These are phyloP conservation scores for Ganoderma boninense DNA, from an alignment of 1,284 basidiomycete genomes.

Conservation along the genomic window DNA sequence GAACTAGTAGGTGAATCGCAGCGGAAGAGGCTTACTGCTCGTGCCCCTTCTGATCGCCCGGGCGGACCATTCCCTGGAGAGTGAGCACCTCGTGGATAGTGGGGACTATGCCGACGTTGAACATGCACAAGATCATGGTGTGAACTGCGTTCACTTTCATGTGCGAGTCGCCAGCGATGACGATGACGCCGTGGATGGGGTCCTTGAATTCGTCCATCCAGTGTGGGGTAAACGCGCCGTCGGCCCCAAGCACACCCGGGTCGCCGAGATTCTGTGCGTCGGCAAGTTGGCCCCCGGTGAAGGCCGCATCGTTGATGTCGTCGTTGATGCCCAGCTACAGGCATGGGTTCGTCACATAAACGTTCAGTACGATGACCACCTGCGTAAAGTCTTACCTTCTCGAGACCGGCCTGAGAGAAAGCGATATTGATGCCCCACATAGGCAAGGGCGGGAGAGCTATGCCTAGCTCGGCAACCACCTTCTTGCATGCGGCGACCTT, in stretches of 20 bases:
- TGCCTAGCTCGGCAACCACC: slow-evolving; percentile 23
- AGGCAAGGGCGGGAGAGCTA: slow-evolving; percentile 15
- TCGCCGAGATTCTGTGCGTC: slow-evolving; percentile 40
- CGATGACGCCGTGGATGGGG: slow-evolving; percentile 46
- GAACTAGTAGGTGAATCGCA: not conserved
- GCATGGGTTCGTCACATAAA: slow-evolving; percentile 8
- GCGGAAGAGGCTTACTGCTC: slow-evolving; percentile 39
- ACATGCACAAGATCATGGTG: slow-evolving; percentile 19
- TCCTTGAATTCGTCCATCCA: slow-evolving; percentile 47
- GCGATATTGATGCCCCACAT: slow-evolving; percentile 42
- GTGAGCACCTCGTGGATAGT: slow-evolving; percentile 43
- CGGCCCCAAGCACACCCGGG: slow-evolving; percentile 9
- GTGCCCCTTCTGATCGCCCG: slow-evolving; percentile 45
- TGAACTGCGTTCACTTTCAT: slow-evolving; percentile 26
- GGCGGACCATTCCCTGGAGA: slow-evolving; percentile 43
- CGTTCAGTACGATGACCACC: too few species aligned
- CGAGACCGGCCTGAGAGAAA: slow-evolving; percentile 43
- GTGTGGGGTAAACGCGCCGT: slow-evolving; percentile 38
- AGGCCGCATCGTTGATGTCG: slow-evolving; percentile 43
- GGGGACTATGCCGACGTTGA: slow-evolving; percentile 31
- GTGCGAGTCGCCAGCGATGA: slow-evolving; percentile 45
- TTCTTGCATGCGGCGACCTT: slow-evolving; percentile 32
- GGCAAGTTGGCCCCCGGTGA: slow-evolving; percentile 43
- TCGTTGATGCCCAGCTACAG: slow-evolving; percentile 44
- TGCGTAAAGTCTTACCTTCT: slow-evolving; percentile 22